Evolutionary conservation across 257 asterid species (phyloP), one percentile per base, ranked within the genome.

Genomic region (Verbena officinalis): DNA sequence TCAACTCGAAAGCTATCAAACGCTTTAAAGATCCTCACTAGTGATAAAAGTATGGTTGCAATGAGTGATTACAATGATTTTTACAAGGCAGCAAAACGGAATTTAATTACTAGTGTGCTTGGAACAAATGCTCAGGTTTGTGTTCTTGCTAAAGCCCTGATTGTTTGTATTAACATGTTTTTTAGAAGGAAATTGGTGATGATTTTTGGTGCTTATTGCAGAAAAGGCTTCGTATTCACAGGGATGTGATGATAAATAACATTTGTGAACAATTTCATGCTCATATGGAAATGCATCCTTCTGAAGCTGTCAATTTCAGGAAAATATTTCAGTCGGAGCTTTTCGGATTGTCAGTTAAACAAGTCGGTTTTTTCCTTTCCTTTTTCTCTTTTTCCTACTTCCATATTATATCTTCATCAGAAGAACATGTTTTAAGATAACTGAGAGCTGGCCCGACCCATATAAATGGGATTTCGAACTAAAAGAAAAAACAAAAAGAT

Each of bases 1-100:
- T 90, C 99, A 38, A 70, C 96, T 12, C 73, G 99, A 55, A 93
- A 90, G 86, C 83, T 90, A 2, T 81, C 99, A 13, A 94, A 83
- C n/a, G 96, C 97, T 22, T 43, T 90, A 40, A 83, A 56, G 72
- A 86, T 78, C 57, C 90, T 93, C 70, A 85, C 95, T 17, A 34
- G 45, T 44, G 87, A 83, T 69, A 85, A 93, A 75, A 84, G 76
- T 51, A 83, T 90, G 0, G 82, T 93, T 16, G 95, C 97, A 1
- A 76, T 86, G 85, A 79, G 96, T 61, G 99, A 90, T 69, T 84
- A 93, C 56, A 53, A 84, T 60, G 97, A 89, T 5, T 90, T 81
- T 43, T 78, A 90, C 84, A 86, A 78, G 84, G 49, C 67, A 9
- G 82, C 80, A 0, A 93, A 80, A 68, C 63, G 74, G 5, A 76